These are phyloP conservation scores for Rusavskia elegans DNA, from an alignment of 495 filamentous ascomycete genomes.

Conservation along the genomic window DNA sequence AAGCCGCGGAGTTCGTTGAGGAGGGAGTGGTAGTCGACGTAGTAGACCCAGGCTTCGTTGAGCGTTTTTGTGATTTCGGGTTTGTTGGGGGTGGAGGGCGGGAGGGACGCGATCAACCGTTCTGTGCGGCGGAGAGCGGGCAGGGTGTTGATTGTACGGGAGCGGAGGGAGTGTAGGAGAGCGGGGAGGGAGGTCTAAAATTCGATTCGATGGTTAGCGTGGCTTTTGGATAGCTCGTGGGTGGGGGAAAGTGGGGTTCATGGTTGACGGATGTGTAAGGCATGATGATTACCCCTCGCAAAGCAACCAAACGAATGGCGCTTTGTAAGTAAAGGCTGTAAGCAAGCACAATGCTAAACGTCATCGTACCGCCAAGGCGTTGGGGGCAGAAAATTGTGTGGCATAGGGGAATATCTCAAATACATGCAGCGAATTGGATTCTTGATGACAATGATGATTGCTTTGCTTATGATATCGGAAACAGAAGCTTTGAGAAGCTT, in stretches of 20 bases:
- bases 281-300: too few relatives aligned
- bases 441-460: background rate
- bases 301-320: too few relatives aligned
- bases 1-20: conserved; percentile 55
- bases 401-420: too few relatives aligned
- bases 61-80: conserved; percentile 26
- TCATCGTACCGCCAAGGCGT: too few relatives aligned
- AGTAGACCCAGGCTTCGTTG: conserved; percentile 57
- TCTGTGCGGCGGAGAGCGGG: conserved; percentile 63
- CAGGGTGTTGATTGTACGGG: conserved; percentile 55
- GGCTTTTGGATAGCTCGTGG: background rate
- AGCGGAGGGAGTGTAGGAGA: conserved; percentile 35
- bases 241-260: background rate
- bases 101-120: conserved; percentile 38
- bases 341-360: too few relatives aligned
- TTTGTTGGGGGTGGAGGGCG: conserved; percentile 38
- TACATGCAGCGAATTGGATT: background rate
- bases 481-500: background rate
- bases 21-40: conserved; percentile 57
- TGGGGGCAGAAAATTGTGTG: too few relatives aligned
- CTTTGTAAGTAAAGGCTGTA: too few relatives aligned
- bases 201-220: conserved; percentile 2
- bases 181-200: conserved; percentile 31
- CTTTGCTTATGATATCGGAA: background rate
- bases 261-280: too few relatives aligned